Evolutionary conservation across 2,329 filamentous ascomycete genomes (phyloP), one percentile per base, ranked within the genome.

Genomic region (Botryosphaeria agaves): DNA sequence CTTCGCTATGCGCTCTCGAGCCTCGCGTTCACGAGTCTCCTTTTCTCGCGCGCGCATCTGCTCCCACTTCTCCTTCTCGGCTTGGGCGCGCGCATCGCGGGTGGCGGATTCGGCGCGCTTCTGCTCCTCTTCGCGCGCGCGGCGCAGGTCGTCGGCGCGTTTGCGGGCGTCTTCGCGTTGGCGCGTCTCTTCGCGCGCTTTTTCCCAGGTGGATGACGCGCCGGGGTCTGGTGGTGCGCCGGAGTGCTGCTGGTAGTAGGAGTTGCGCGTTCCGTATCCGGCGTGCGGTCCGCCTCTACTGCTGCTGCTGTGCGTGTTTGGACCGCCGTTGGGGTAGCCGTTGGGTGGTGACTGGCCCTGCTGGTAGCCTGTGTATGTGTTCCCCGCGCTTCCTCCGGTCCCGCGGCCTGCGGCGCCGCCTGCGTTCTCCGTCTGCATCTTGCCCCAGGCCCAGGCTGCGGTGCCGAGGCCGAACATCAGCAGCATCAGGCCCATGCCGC

Each of bases 391-490:
- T 23, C 9, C 3, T 12, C 49, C 32, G 48, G 45, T 18, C 46
- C n/a, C n/a, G n/a, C n/a, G n/a, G n/a, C n/a, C n/a, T n/a, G n/a
- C n/a, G n/a, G n/a, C 40, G 32, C 41, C 46, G 17, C 48, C 49
- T 14, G 46, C 49, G 21, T 23, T 23, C 21, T 28, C 61, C 7
- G 49, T 59, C 46, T 76, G 72, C 35, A 65, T 71, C 45, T 73
- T 69, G 11, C 78, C 80, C 41, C 76, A 60, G 2, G 75, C 71
- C 83, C 84, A 93, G 3, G 79, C 81, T 6, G 71, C 75, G 17
- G 89, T 57, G 4, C 75, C 83, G 16, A 92, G 75, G 5, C 70
- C 72, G 9, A 82, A 52, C 16, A 84, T 63, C 18, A 93, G 57
- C 38, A 89, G 53, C 18, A 76, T 54, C 46, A 91, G 72, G 5